phyloP scores from a whole-genome alignment of 176 grass and related monocot genomes.

The Oryza nivara region DNA sequence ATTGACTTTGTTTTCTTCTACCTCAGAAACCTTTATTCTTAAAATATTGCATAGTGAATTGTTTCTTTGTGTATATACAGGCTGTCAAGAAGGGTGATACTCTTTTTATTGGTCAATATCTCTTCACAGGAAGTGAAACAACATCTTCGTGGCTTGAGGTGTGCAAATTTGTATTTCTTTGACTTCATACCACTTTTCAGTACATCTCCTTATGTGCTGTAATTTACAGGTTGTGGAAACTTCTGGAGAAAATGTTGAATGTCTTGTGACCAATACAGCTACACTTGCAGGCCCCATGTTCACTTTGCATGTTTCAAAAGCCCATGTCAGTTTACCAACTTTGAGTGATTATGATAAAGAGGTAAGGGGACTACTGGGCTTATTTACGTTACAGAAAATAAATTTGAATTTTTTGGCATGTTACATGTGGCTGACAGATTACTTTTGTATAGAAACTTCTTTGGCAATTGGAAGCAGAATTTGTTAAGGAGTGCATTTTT shows the following conservation, averaged over 20 bases:
- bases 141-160: conserved; percentile 98
- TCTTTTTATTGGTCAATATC: conserved; percentile 98
- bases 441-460: conserved; percentile 5
- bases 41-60: not conserved
- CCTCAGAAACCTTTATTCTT: not conserved
- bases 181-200: conserved; percentile 5
- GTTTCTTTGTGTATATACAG: conserved; percentile 49
- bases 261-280: conserved; percentile 83
- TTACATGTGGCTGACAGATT: conserved; percentile 4
- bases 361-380: conserved; percentile 49
- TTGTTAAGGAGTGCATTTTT: not conserved
- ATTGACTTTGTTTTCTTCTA: not conserved
- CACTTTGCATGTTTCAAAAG: conserved; percentile 79
- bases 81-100: conserved; percentile 90
- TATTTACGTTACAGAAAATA: conserved; percentile 20
- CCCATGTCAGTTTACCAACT: conserved; percentile 82
- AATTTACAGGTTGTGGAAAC: conserved; percentile 70
- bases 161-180: conserved; percentile 16
- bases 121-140: conserved; percentile 97
- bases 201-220: conserved; percentile 6
- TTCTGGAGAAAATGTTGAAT: conserved; percentile 67
- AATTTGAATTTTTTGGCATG: not conserved
- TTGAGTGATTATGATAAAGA: conserved; percentile 85
- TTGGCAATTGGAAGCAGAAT: conserved; percentile 4
- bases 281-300: conserved; percentile 81